phyloP scores from a whole-genome alignment of 352 stramenopile genomes.

The Lagenidium giganteum region DNA sequence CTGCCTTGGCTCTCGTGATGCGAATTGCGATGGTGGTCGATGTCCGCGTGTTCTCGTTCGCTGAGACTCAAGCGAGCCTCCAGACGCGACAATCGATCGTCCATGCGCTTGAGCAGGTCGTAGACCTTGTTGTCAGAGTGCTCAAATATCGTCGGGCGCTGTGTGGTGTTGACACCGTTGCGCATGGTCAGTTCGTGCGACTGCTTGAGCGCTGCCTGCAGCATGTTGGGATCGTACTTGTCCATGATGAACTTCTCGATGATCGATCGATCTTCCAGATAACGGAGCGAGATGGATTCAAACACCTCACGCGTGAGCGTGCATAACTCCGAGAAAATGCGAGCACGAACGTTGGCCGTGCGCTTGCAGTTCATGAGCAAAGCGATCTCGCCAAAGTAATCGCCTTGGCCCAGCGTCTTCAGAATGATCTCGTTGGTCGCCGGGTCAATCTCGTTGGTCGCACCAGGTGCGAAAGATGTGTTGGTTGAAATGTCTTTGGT shows the following conservation, averaged over 20 bases:
- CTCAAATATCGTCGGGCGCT: too few species aligned
- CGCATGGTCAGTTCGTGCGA: conserved; percentile 64
- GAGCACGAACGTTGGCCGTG: conserved; percentile 68
- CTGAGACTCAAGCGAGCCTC: too few species aligned
- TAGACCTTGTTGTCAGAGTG: conserved; percentile 22
- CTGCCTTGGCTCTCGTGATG: conserved; percentile 45
- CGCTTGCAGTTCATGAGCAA: conserved; percentile 83
- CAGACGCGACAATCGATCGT: conserved; percentile 42
- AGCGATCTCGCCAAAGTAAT: conserved; percentile 82
- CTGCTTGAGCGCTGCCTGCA: conserved; percentile 72
- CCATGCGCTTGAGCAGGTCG: conserved; percentile 36
- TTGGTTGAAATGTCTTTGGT: conserved; percentile 73
- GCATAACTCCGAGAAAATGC: conserved; percentile 72
- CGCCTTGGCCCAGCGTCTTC: conserved; percentile 60
- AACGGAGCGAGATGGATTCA: conserved; percentile 67
- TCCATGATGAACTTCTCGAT: conserved; percentile 86
- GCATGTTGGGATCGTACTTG: conserved; percentile 74
- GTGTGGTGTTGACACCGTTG: too few species aligned
- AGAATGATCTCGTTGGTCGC: conserved; percentile 52
- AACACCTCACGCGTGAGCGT: conserved; percentile 71
- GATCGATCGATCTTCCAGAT: conserved; percentile 70
- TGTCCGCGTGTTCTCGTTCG: too few species aligned
- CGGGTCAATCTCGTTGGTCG: conserved; percentile 4
- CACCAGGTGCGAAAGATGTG: conserved; percentile 5
- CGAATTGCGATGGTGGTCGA: conserved; percentile 41